Evolutionary conservation across 2,329 filamentous ascomycete species (phyloP).

Genomic region (Gremmenia infestans): DNA sequence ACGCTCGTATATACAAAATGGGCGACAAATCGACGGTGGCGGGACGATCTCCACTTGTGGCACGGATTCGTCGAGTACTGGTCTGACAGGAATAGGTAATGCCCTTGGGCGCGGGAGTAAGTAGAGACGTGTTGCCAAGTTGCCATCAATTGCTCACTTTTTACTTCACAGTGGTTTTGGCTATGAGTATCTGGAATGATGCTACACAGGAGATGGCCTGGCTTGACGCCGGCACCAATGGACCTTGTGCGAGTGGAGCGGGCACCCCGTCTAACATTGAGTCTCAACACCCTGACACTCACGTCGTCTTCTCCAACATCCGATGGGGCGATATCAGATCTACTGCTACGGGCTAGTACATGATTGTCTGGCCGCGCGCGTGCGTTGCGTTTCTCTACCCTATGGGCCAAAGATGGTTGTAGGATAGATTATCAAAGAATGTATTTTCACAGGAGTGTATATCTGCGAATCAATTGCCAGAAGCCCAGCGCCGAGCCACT

Average conservation of each 20-base stretch:
- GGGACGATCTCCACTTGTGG: conserved; percentile 49
- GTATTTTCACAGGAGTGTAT: too few relatives aligned
- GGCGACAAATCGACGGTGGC: conserved; percentile 46
- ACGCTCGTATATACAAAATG: conserved; percentile 45
- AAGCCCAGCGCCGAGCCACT: too few relatives aligned
- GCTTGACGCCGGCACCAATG: conserved; percentile 48
- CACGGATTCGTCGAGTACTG: conserved; percentile 40
- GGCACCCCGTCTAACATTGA: conserved; percentile 47
- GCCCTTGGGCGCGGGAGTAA: conserved; percentile 43
- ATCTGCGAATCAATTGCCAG: too few relatives aligned
- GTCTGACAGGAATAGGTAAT: conserved; percentile 47
- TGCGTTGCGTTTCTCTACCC: too few relatives aligned
- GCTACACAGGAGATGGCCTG: conserved; percentile 64
- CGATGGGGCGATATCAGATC: conserved; percentile 56
- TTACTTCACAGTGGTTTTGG: conserved; percentile 48
- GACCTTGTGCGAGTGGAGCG: conserved; percentile 49
- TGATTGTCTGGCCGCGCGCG: background rate
- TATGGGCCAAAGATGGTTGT: too few relatives aligned
- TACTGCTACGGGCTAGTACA: conserved; percentile 31
- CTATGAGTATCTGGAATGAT: conserved; percentile 51
- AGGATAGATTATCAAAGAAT: too few relatives aligned
- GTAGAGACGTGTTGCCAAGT: background rate
- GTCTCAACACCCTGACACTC: conserved; percentile 42
- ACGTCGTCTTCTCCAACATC: conserved; percentile 53
- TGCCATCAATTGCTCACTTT: background rate